phyloP scores from a whole-genome alignment of 2,329 filamentous ascomycete genomes.

The Aspergillus sclerotialis region DNA sequence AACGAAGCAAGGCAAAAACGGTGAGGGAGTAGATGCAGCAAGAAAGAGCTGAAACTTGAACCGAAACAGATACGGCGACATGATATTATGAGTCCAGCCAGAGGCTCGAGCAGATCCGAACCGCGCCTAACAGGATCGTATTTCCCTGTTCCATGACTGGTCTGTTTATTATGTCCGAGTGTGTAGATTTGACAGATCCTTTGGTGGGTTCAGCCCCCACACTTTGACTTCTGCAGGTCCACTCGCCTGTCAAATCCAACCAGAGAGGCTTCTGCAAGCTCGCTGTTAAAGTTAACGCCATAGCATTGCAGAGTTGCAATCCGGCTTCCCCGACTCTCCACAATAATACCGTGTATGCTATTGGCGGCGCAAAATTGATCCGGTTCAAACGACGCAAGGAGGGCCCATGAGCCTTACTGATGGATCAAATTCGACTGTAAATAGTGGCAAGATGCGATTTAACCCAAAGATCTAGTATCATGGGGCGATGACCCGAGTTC shows the following conservation, averaged over 20 bases:
- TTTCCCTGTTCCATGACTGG: background rate
- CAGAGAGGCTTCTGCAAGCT: too few relatives aligned
- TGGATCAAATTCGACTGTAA: too few relatives aligned
- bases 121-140: background rate
- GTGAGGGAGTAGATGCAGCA: too few relatives aligned
- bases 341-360: background rate
- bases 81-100: background rate
- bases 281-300: background rate
- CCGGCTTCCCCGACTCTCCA: background rate
- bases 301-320: background rate
- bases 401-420: background rate
- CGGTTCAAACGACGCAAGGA: background rate
- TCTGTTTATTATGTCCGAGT: background rate
- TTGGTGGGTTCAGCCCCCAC: background rate
- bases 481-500: too few relatives aligned
- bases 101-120: background rate
- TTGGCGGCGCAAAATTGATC: too few relatives aligned
- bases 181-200: background rate
- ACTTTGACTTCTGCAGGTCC: background rate
- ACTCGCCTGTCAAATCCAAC: background rate
- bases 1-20: too few relatives aligned
- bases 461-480: too few relatives aligned
- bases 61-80: background rate
- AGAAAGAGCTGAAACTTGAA: background rate
- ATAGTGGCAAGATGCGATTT: too few relatives aligned